Evolutionary conservation across 2,329 filamentous ascomycete species (phyloP).

Genomic region (Colletotrichum truncatum): DNA sequence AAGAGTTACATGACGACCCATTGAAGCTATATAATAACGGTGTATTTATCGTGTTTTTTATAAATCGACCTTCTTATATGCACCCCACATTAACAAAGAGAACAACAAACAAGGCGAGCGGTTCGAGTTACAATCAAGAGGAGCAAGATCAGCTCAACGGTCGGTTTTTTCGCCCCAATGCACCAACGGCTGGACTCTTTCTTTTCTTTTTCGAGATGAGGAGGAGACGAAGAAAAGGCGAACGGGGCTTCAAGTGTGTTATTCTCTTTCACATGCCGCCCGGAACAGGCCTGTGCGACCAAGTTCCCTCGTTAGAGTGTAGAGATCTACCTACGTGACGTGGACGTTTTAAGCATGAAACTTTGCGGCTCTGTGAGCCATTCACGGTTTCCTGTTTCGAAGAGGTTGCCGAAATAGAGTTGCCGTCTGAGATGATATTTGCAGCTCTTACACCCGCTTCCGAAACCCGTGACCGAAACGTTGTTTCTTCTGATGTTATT

Average conservation of each 20-base stretch:
- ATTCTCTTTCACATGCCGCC: conserved; percentile 5
- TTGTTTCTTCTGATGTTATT: neutral
- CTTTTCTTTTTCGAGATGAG: neutral
- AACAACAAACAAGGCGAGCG: too few species aligned
- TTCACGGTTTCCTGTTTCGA: conserved; percentile 19
- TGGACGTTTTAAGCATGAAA: conserved; percentile 21
- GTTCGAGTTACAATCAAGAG: neutral
- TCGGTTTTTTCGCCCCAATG: neutral
- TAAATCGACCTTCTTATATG: neutral
- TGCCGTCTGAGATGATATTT: conserved; percentile 3
- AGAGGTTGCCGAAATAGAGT: conserved; percentile 1
- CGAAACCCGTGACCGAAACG: conserved; percentile 16
- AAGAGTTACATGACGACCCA: conserved; percentile 22
- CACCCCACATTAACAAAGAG: too few species aligned
- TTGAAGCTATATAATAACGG: conserved; percentile 5
- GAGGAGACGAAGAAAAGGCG: neutral
- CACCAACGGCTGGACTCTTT: neutral
- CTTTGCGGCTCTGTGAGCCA: conserved; percentile 17
- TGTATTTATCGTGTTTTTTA: neutral
- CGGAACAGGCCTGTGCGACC: neutral
- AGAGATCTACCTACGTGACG: neutral
- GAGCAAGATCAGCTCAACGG: neutral
- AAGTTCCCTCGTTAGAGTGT: neutral
- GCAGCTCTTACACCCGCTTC: neutral
- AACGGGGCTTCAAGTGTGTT: too few species aligned